Conservation (phyloP, 768 basidiomycete genomes). For the Leccinellum luteum region DNA sequence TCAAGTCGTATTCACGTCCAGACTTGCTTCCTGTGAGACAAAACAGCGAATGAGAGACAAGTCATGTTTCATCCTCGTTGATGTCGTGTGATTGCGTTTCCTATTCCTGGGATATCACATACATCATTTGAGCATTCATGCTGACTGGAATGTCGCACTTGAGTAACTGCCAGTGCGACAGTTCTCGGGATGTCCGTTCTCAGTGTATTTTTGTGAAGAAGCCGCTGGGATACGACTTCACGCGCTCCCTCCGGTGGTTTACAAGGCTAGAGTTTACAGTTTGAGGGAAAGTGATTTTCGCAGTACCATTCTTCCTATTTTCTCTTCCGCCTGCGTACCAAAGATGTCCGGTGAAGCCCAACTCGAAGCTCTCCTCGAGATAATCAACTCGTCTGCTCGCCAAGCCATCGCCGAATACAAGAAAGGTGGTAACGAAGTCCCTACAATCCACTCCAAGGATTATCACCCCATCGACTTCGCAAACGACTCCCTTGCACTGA, state of each 20-base stretch:
- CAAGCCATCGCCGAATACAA: slow-evolving; percentile 27
- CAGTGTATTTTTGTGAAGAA: background rate
- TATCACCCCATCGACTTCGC: slow-evolving; percentile 25
- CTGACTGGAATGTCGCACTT: background rate
- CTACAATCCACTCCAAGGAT: slow-evolving; percentile 22
- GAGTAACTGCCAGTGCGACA: background rate
- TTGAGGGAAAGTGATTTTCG: background rate
- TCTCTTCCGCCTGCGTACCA: background rate
- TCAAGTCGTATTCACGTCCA: background rate
- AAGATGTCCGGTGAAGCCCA: slow-evolving; percentile 27
- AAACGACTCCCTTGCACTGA: slow-evolving; percentile 17
- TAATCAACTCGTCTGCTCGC: slow-evolving; percentile 30
- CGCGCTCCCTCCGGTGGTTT: background rate
- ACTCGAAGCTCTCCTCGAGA: slow-evolving; percentile 30
- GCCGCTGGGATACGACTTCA: background rate
- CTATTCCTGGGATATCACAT: slow-evolving; percentile 8
- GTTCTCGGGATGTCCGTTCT: background rate
- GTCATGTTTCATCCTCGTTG: background rate
- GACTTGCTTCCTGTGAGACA: slow-evolving; percentile 9
- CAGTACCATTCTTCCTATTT: background rate
- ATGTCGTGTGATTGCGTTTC: background rate
- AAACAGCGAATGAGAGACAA: slow-evolving; percentile 5
- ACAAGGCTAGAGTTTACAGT: slow-evolving; percentile 3
- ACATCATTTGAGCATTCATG: background rate
- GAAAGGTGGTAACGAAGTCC: slow-evolving; percentile 20